A percentile compares a stretch with the other conserved stretches of the same genome.
Conservation (phyloP, 2,329 filamentous ascomycete species). For the Fusarium succisae region DNA sequence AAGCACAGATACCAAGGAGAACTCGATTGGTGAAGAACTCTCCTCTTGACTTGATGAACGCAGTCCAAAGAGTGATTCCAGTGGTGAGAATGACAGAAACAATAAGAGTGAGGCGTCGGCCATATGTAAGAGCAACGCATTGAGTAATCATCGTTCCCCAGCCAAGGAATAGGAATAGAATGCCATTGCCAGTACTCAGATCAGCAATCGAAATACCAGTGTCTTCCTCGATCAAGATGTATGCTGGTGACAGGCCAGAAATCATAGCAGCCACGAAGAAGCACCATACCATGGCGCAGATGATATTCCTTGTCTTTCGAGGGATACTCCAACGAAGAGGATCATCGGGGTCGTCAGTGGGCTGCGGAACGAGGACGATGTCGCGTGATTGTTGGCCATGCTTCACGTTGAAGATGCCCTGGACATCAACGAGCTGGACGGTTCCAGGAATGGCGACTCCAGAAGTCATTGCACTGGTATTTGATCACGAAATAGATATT, state of each 20-base stretch:
- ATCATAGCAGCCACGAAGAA: conserved; percentile 39
- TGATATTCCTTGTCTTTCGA: conserved; percentile 35
- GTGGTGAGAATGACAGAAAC: conserved; percentile 30
- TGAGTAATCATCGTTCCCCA: background rate
- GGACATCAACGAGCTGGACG: conserved; percentile 32
- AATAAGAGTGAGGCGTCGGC: background rate
- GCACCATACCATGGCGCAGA: conserved; percentile 39
- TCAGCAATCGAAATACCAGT: conserved; percentile 41
- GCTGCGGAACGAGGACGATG: conserved; percentile 37
- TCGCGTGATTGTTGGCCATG: conserved; percentile 28
- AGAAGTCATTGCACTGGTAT: background rate
- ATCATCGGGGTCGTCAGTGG: conserved; percentile 37
- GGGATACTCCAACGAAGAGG: conserved; percentile 33
- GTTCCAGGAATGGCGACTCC: conserved; percentile 28
- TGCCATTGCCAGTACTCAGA: conserved; percentile 14
- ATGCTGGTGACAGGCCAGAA: conserved; percentile 38
- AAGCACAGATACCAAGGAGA: conserved; percentile 34
- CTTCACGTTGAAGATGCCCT: conserved; percentile 29
- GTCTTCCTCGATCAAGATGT: conserved; percentile 36
- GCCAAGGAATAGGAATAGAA: background rate
- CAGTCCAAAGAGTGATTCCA: conserved; percentile 33
- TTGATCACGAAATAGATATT: background rate
- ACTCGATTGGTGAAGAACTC: conserved; percentile 40
- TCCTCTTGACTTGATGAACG: conserved; percentile 27
- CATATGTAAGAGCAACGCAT: background rate